Percentiles rank a stretch among this genome's conserved stretches.
Evolutionary conservation across 2,329 filamentous ascomycete genomes (phyloP).

Genomic region (Sclerotinia spermophila): DNA sequence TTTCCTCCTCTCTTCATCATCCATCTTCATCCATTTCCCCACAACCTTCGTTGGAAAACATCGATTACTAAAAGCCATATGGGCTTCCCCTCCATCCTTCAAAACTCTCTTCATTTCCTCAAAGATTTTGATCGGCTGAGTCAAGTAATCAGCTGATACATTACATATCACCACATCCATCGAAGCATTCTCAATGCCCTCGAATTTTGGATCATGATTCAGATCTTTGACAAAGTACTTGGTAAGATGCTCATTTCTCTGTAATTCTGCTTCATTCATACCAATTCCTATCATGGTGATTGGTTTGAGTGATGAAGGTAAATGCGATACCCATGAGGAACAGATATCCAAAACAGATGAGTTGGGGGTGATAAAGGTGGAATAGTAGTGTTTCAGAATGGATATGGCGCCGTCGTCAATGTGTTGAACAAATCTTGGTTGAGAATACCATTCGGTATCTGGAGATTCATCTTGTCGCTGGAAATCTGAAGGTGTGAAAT

Average conservation of each 20-base stretch:
- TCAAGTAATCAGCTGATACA: slow-evolving; percentile 51
- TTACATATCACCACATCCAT: slow-evolving; percentile 49
- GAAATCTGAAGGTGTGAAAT: slow-evolving; percentile 24
- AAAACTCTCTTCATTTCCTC: slow-evolving; percentile 41
- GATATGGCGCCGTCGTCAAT: slow-evolving; percentile 50
- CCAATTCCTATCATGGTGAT: slow-evolving; percentile 44
- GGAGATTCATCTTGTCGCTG: slow-evolving; percentile 26
- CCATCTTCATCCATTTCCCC: slow-evolving; percentile 44
- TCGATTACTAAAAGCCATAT: slow-evolving; percentile 49
- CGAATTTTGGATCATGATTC: slow-evolving; percentile 37
- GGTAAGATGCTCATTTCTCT: slow-evolving; percentile 40
- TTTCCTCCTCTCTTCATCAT: slow-evolving; percentile 44
- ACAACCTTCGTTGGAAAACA: slow-evolving; percentile 53
- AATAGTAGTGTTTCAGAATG: slow-evolving; percentile 45
- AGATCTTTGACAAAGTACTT: slow-evolving; percentile 42
- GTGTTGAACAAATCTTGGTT: slow-evolving; percentile 50
- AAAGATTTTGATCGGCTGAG: slow-evolving; percentile 45
- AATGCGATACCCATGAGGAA: slow-evolving; percentile 44
- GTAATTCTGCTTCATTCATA: slow-evolving; percentile 46
- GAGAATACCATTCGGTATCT: slow-evolving; percentile 31
- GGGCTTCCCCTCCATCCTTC: slow-evolving; percentile 44
- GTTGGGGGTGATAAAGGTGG: slow-evolving; percentile 40
- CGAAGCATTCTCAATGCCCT: slow-evolving; percentile 24
- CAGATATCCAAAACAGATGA: slow-evolving; percentile 49
- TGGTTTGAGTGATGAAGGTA: slow-evolving; percentile 36